These are phyloP conservation scores for Blastobotrys raffinosifermentans DNA, from an alignment of 1,139 yeast genomes.

Conservation along the genomic window DNA sequence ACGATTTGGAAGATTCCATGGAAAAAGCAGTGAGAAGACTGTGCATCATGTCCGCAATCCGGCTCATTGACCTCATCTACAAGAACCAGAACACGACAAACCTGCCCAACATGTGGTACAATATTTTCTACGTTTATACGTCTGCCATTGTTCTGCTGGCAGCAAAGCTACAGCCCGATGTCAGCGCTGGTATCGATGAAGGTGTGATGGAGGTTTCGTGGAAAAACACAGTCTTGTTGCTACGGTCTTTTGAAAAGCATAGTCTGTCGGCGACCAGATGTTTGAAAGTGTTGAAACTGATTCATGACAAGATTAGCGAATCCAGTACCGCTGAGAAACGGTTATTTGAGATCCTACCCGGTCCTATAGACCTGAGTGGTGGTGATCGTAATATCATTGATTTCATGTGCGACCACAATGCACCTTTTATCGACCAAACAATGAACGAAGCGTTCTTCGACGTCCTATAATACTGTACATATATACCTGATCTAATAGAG, in stretches of 20 bases:
- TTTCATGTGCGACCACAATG: too few relatives aligned
- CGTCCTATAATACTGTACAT: too few relatives aligned
- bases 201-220: conserved; percentile 14
- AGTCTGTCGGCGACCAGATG: conserved; percentile 16
- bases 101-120: conserved; percentile 20
- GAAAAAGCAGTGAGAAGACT: conserved; percentile 13
- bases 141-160: conserved; percentile 19
- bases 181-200: conserved; percentile 12
- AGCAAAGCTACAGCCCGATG: conserved; percentile 17
- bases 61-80: conserved; percentile 13
- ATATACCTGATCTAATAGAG: too few relatives aligned
- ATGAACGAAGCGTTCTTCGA: too few relatives aligned
- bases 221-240: conserved; percentile 14
- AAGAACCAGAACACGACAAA: conserved; percentile 11
- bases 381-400: too few relatives aligned
- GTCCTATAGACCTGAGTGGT: too few relatives aligned
- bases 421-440: too few relatives aligned
- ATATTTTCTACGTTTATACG: conserved; percentile 17
- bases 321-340: too few relatives aligned
- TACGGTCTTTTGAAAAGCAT: conserved; percentile 11
- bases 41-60: conserved; percentile 17
- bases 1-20: conserved; percentile 10
- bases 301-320: conserved; percentile 16
- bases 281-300: conserved; percentile 11
- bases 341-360: too few relatives aligned